A percentile compares a stretch with the other conserved stretches of the same genome.
phyloP scores from a whole-genome alignment of 495 filamentous ascomycete genomes.

The Massariosphaeria phaeospora region DNA sequence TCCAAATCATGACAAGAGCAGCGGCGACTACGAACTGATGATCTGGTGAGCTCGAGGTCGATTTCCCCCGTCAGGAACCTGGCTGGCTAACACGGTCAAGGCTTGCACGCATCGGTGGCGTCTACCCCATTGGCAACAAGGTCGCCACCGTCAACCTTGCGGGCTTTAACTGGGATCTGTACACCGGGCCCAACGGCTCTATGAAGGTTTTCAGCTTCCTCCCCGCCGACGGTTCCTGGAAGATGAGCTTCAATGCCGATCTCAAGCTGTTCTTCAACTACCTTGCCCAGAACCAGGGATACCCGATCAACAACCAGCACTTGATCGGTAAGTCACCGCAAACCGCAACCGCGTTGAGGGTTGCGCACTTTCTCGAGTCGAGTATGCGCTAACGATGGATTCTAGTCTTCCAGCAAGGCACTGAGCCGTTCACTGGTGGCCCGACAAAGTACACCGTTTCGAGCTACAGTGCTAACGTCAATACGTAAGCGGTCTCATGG shows the following conservation, averaged over 20 bases:
- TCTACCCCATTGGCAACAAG: constrained; percentile 44
- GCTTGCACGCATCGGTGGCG: constrained; percentile 40
- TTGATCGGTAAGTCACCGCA: constrained; percentile 43
- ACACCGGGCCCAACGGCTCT: constrained; percentile 39
- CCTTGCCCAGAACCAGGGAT: constrained; percentile 39
- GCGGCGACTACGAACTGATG: constrained; percentile 50
- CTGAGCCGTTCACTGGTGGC: constrained; percentile 45
- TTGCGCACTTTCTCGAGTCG: background rate
- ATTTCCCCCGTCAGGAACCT: too few relatives aligned
- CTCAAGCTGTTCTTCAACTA: constrained; percentile 47
- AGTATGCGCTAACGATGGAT: constrained; percentile 13
- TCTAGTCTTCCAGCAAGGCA: constrained; percentile 47
- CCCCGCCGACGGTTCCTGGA: constrained; percentile 32
- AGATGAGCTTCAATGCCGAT: constrained; percentile 40
- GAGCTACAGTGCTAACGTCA: background rate
- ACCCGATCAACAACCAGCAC: constrained; percentile 43
- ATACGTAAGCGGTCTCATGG: too few relatives aligned
- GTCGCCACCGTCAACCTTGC: constrained; percentile 36
- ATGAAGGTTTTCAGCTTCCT: constrained; percentile 49
- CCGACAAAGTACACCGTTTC: background rate
- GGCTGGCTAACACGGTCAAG: too few relatives aligned
- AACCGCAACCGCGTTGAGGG: background rate
- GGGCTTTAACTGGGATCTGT: constrained; percentile 42
- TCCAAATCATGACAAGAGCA: constrained; percentile 44
- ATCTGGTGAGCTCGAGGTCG: constrained; percentile 45